Base-by-base conservation (phyloP, 106 monocot genomes). In the Xerophyta viscosa region DNA sequence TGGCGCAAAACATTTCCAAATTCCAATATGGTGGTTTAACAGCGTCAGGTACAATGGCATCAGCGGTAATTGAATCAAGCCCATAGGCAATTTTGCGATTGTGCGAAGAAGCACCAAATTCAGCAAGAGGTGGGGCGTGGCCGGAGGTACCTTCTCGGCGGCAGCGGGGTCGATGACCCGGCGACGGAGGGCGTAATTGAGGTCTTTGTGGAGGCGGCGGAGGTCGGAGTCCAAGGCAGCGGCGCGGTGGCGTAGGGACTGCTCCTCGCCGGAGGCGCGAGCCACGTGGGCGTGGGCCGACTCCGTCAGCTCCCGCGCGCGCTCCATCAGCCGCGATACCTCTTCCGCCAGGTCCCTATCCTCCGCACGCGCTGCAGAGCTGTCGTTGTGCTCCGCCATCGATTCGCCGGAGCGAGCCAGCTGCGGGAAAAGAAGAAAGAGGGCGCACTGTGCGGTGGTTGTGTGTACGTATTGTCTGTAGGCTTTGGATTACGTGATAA, bases 61-160 rank as follows among this genome's bases (percentile, higher is more conserved):
- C n/a, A n/a, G n/a, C n/a, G n/a, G n/a, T n/a, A n/a, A n/a, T n/a
- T n/a, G n/a, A n/a, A n/a, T n/a, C n/a, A n/a, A n/a, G n/a, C n/a
- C n/a, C n/a, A n/a, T n/a, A n/a, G n/a, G n/a, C n/a, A n/a, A n/a
- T n/a, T n/a, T n/a, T n/a, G n/a, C n/a, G n/a, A n/a, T n/a, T n/a
- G n/a, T n/a, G n/a, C n/a, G n/a, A n/a, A n/a, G n/a, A n/a, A n/a
- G n/a, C n/a, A n/a, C n/a, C n/a, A n/a, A n/a, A n/a, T n/a, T n/a
- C n/a, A n/a, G n/a, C n/a, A n/a, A n/a, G n/a, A n/a, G n/a, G n/a
- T n/a, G n/a, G n/a, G n/a, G n/a, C n/a, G n/a, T n/a, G n/a, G n/a
- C n/a, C n/a, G n/a, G n/a, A n/a, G n/a, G 14, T 14, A 88, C 96
- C 88, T 94, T 94, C 15, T 88, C 93, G n/a, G 68, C 61, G 45